phyloP scores from a whole-genome alignment of 495 filamentous ascomycete species.

The Recurvomyces mirabilis region DNA sequence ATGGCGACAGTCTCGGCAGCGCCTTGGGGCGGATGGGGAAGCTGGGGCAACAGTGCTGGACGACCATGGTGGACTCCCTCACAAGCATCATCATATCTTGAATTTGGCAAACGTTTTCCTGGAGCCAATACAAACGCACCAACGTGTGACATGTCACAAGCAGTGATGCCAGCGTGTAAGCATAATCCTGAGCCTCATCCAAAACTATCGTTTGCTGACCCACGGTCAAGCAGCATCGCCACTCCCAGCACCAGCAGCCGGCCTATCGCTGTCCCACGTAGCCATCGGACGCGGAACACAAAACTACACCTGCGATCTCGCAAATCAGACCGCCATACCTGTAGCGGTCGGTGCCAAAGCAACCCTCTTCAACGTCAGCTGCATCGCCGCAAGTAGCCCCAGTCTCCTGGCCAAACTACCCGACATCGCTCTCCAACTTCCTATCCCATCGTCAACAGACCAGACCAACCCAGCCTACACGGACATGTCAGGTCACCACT shows the following conservation, averaged over 20 bases:
- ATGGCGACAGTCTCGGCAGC: slow-evolving; percentile 6
- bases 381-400: slow-evolving; percentile 56
- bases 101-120: slow-evolving; percentile 12
- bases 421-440: slow-evolving; percentile 44
- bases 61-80: slow-evolving; percentile 8
- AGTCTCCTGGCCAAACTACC: slow-evolving; percentile 48
- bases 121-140: slow-evolving; percentile 1
- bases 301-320: slow-evolving; percentile 76
- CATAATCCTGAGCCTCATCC: neutral
- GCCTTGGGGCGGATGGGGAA: slow-evolving; percentile 10
- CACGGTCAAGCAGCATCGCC: slow-evolving; percentile 24
- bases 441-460: slow-evolving; percentile 28
- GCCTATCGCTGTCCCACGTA: slow-evolving; percentile 57
- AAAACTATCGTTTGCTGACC: slow-evolving; percentile 12
- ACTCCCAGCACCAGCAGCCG: slow-evolving; percentile 46
- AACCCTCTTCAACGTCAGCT: slow-evolving; percentile 78
- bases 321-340: slow-evolving; percentile 45
- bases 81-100: slow-evolving; percentile 4
- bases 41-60: neutral
- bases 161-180: slow-evolving; percentile 11
- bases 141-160: slow-evolving; percentile 10
- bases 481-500: slow-evolving; percentile 66
- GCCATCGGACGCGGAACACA: slow-evolving; percentile 79
- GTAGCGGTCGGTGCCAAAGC: slow-evolving; percentile 62
- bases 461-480: slow-evolving; percentile 41